These are phyloP conservation scores for Phytopythium chamaehyphon DNA, from an alignment of 352 stramenopile species.

Conservation along the genomic window DNA sequence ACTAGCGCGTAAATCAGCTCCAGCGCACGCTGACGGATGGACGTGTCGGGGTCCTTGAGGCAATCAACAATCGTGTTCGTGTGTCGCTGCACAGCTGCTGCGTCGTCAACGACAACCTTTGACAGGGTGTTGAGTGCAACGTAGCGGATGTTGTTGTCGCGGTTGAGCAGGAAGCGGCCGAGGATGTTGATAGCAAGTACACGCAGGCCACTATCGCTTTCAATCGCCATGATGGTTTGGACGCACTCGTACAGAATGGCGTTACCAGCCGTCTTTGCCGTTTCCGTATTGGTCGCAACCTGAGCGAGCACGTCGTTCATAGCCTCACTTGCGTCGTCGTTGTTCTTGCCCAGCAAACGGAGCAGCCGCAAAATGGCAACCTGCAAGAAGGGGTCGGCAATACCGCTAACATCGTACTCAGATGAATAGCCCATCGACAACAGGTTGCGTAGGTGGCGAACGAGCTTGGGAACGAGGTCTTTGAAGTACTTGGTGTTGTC, in stretches of 20 bases:
- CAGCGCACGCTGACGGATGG: slow-evolving; percentile 97
- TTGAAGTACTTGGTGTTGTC: slow-evolving; percentile 76
- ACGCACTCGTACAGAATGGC: slow-evolving; percentile 99
- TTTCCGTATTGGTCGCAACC: slow-evolving; percentile 99
- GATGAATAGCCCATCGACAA: slow-evolving; percentile 97
- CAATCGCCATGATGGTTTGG: slow-evolving; percentile 98
- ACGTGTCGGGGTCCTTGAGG: slow-evolving; percentile 97
- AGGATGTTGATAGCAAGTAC: slow-evolving; percentile 99
- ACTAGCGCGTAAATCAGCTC: slow-evolving; percentile 99
- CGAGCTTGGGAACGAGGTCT: slow-evolving; percentile 69
- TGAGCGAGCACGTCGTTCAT: slow-evolving; percentile 98
- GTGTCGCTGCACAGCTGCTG: slow-evolving; percentile 96
- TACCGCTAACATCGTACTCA: slow-evolving; percentile 98
- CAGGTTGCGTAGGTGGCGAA: slow-evolving; percentile 93
- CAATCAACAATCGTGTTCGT: slow-evolving; percentile 95
- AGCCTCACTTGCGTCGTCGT: slow-evolving; percentile 90
- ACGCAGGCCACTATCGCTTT: slow-evolving; percentile 95
- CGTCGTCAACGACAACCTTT: slow-evolving; percentile 87
- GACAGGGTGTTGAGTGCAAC: slow-evolving; percentile 98
- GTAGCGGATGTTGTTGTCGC: slow-evolving; percentile 99
- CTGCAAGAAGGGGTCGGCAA: slow-evolving; percentile 98
- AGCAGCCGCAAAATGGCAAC: slow-evolving; percentile 90
- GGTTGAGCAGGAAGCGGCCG: slow-evolving; percentile 97
- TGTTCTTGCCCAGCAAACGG: slow-evolving; percentile 93
- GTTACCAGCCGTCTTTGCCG: slow-evolving; percentile 99